Base-by-base conservation (phyloP, 495 filamentous ascomycete species). In the Xylaria acuta region DNA sequence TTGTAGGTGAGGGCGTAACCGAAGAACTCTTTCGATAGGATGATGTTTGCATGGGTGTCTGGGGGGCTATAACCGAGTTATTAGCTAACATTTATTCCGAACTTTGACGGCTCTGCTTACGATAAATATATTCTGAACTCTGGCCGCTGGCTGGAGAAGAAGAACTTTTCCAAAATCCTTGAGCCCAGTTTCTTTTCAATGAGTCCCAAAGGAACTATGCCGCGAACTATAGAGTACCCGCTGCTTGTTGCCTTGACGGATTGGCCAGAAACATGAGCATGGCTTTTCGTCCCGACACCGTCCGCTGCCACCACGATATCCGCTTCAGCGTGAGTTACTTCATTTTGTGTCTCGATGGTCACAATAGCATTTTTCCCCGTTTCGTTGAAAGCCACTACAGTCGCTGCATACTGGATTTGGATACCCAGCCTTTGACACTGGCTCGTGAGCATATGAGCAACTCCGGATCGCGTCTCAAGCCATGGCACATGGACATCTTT, bases 261-360 rank as follows among this genome's bases (percentile, higher is more conserved):
- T 20, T 54, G 77, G 14, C 86, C 87, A 20, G 77, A 77, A 36
- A 85, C 80, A 1, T 84, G 69, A 27, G 69, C 79, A 47, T 82
- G 79, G 5, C 85, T 86, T 72, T 80, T 82, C 40, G 82, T 80
- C 7, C 83, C 82, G 27, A 88, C 78, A 14, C 87, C 88, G 77
- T 90, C 88, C 5, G 88, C 87, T 14, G 87, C 87, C 63, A 90
- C 80, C 6, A 89, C 77, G 0, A 89, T 70, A 74, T 90, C 85
- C 0, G 85, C 86, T 47, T 82, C 77, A 69, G 47, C 53, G 18
- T 53, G 30, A 34, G 41, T 54, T 18, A 27, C 49, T 25, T 22
- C 45, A 30, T 25, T 7, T 12, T 56, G 25, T 25, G 7, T 54
- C n/a, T 36, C 20, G 0, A 59, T 22, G 20, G 14, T 7, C 30